Evolutionary conservation across 1,284 basidiomycete species (phyloP).

Genomic region (Trichosporon inkin): DNA sequence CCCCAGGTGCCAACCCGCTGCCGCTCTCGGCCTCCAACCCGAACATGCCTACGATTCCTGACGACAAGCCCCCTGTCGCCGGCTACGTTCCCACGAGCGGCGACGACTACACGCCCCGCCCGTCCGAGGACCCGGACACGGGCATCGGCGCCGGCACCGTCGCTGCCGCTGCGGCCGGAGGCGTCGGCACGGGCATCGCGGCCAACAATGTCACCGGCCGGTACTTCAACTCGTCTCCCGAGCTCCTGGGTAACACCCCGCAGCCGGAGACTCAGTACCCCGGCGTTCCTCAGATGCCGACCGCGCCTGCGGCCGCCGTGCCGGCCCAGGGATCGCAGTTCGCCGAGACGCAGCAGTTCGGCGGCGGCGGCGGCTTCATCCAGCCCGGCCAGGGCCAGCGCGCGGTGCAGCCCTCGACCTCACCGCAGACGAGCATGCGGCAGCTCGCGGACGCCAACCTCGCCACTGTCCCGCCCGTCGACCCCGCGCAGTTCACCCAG

Average conservation of each 20-base stretch:
- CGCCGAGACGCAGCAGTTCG: slow-evolving; percentile 5
- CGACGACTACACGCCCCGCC: slow-evolving; percentile 3
- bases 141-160: background rate
- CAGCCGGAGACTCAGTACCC: background rate
- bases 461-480: too few species aligned
- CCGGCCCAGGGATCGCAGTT: background rate
- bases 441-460: too few species aligned
- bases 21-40: background rate
- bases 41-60: background rate
- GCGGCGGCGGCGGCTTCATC: background rate
- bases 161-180: background rate
- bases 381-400: background rate
- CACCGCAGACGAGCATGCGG: too few species aligned
- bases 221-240: slow-evolving; percentile 4
- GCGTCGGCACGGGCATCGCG: background rate
- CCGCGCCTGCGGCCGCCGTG: background rate
- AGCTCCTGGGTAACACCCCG: background rate
- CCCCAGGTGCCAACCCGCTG: background rate
- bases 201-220: background rate
- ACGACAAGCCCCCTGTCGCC: background rate
- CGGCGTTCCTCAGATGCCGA: background rate
- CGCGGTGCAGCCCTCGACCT: too few species aligned
- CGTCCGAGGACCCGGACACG: background rate
- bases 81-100: slow-evolving; percentile 2
- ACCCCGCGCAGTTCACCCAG: background rate